Base-by-base conservation (phyloP, 1,284 basidiomycete genomes). In the Sanghuangporus weigelae region DNA sequence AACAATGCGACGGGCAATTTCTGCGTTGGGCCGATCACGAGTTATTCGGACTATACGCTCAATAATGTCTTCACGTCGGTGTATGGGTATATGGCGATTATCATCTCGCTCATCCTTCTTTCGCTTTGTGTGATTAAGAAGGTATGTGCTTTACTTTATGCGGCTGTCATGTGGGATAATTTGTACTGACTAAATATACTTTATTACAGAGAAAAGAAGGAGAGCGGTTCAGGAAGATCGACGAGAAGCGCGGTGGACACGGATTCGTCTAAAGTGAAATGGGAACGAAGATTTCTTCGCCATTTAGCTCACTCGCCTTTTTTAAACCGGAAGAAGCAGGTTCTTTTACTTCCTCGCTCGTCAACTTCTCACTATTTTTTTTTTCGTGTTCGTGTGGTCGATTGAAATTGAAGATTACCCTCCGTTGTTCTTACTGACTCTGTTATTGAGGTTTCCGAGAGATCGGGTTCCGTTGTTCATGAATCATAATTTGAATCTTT, bases 101-200 rank as follows among this genome's bases (percentile, higher is more conserved):
- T 92, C 63, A 75, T 90, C 53, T 79, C 79, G 63, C 78, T 95
- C 67, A 84, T 94, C 74, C 77, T 95, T 58, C 84, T 89, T 7
- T 87, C 90, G 31, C 79, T 90, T 64, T 94, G 92, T 77, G 83
- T 95, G 58, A 93, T 95, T 73, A 92, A 90, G 72, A 87, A 84
- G 83, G 90, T 89, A 60, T 21, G 36, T 54, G 51, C 39, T 57
- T 57, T 35, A 12, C 12, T 23, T 56, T 55, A 38, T 44, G 16
- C 16, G 7, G 7, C 21, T 7, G 7, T 64, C 4, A 50, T n/a
- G 59, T 48, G 23, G 5, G 46, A 48, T 63, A 40, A 12, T 54
- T 31, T 68, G 60, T 63, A 70, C 61, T 66, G 63, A 38, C 26
- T 63, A 65, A 38, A 16, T 8, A 16, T 12, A 3, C 62, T 66